Conservation (phyloP, 164 flowering plant species). For the Magnolia kwangsiensis region DNA sequence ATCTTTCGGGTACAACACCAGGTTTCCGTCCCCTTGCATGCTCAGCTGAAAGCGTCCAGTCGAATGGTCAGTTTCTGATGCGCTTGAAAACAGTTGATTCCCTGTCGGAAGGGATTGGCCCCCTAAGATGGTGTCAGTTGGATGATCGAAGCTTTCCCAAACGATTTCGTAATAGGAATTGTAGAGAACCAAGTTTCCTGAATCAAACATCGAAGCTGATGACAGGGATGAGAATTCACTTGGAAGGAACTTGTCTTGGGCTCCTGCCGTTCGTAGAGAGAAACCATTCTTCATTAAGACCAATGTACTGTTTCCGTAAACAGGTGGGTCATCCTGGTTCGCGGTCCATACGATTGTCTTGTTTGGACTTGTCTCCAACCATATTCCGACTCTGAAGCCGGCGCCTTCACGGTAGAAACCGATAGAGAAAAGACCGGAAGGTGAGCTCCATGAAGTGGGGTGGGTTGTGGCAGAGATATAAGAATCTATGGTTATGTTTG, state of each 20-base stretch:
- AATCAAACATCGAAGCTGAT: conserved; percentile 27
- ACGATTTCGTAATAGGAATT: background rate
- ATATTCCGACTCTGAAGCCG: too few species aligned
- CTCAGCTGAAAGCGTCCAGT: background rate
- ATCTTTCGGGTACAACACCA: conserved; percentile 1
- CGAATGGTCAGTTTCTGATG: background rate
- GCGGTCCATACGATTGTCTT: background rate
- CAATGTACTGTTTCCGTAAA: conserved; percentile 4
- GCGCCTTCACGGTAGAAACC: too few species aligned
- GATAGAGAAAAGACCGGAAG: too few species aligned
- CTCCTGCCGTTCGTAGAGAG: conserved; percentile 5
- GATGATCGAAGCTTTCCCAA: conserved; percentile 5
- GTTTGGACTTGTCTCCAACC: too few species aligned
- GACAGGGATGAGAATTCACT: background rate
- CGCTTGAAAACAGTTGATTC: background rate
- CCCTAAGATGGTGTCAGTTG: conserved; percentile 8
- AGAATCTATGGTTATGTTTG: too few species aligned
- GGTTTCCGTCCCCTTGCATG: conserved; percentile 2
- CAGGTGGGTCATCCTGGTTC: conserved; percentile 12
- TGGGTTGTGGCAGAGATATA: too few species aligned
- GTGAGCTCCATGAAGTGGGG: too few species aligned
- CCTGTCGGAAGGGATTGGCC: background rate
- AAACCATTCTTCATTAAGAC: conserved; percentile 2
- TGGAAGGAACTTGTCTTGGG: background rate
- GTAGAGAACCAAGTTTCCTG: conserved; percentile 36